These are phyloP conservation scores for Aspergillus mulundensis DNA, from an alignment of 495 filamentous ascomycete species.

Conservation along the genomic window DNA sequence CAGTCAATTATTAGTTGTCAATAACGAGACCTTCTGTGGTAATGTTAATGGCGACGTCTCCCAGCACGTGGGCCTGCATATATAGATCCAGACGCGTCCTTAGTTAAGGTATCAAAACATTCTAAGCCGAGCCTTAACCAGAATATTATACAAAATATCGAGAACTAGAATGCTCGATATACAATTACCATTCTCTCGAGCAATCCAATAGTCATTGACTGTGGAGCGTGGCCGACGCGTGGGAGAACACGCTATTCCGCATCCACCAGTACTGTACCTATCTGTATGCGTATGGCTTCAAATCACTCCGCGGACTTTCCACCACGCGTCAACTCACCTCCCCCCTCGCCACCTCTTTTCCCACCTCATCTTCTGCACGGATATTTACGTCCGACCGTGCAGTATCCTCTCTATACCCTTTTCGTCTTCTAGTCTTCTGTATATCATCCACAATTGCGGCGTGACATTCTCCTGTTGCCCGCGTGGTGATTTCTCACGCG, in stretches of 20 bases:
- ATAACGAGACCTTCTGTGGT: no score
- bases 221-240: conserved; percentile 7
- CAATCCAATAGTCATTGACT: background rate
- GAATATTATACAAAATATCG: no score
- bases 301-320: background rate
- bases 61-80: background rate
- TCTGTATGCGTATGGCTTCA: conserved; percentile 1
- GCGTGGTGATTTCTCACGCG: background rate
- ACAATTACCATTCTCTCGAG: background rate
- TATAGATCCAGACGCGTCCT: background rate
- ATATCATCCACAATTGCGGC: background rate
- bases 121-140: no score
- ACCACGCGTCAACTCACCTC: conserved; percentile 11
- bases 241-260: conserved; percentile 5
- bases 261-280: background rate
- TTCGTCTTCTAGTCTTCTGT: background rate
- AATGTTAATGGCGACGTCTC: no score
- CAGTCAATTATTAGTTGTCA: no score
- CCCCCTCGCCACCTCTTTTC: background rate
- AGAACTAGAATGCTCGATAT: background rate
- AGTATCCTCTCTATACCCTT: background rate
- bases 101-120: background rate
- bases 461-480: background rate
- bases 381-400: background rate
- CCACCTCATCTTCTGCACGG: conserved; percentile 1